Evolutionary conservation across 2,329 filamentous ascomycete species (phyloP), one percentile per base, ranked within the genome.

Genomic region (Sclerotinia spermophila): DNA sequence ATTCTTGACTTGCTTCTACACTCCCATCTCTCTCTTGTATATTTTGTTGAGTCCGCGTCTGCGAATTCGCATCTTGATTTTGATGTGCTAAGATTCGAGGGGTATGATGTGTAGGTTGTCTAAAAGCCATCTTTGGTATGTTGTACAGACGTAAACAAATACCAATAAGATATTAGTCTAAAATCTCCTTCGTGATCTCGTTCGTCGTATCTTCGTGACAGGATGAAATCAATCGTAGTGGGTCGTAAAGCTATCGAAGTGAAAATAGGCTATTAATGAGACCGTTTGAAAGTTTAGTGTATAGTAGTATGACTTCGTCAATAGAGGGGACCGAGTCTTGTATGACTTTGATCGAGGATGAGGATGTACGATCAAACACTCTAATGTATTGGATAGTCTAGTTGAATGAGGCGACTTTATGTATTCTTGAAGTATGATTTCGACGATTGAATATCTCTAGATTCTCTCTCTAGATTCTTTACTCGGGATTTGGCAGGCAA

Each of bases 1-100:
- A 99, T 86, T 97, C 95, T 81, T 96, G 91, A 19, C 92, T 91
- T 74, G 94, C 91, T 72, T 92, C 89, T 72, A 89, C 82, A 30
- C 35, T 17, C n/a, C 35, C 27, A 42, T 40, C 33, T 35, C 58
- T 44, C n/a, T 74, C 68, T 62, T 73, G 72, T 35, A 38, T 40
- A 59, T 69, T 55, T 38, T 61, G 71, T 35, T 67, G 79, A 74
- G 72, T 75, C 70, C 71, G 76, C 77, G 74, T 77, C 78, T 71
- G 79, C 79, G 66, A 76, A 74, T 64, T 77, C 73, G 67, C 45
- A 62, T 71, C 48, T 58, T 74, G 71, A 42, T 81, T 78, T 48
- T 84, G 82, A 67, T 81, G 79, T 3, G 82, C 77, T 45, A 81
- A 81, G 72, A 82, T 81, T 73, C 86, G 83, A 75, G 85, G 80